phyloP scores from a whole-genome alignment of 1,284 basidiomycete species.

The Malassezia globosa region DNA sequence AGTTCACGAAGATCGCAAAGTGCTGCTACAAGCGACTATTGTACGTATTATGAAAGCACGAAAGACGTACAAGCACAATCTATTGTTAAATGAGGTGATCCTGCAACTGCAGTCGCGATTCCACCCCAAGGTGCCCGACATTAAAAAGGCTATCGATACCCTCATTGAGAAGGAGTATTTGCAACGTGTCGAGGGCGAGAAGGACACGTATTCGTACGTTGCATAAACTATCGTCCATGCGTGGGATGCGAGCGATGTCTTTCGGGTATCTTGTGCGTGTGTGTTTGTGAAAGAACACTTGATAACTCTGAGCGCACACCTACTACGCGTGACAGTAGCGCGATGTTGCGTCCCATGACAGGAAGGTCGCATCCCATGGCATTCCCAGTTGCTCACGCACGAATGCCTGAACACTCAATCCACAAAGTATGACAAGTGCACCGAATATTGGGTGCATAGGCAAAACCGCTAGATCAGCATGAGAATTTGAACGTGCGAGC shows the following conservation, averaged over 20 bases:
- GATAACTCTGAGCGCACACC: too few species aligned
- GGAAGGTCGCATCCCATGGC: not conserved
- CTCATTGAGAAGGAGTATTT: conserved; percentile 96
- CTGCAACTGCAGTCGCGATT: conserved; percentile 79
- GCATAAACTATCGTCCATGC: too few species aligned
- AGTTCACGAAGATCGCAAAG: conserved; percentile 94
- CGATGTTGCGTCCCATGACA: not conserved
- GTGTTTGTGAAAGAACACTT: too few species aligned
- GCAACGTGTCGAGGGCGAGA: conserved; percentile 67
- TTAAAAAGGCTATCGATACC: conserved; percentile 79
- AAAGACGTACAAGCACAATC: conserved; percentile 89
- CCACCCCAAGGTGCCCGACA: conserved; percentile 77
- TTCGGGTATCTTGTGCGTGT: too few species aligned
- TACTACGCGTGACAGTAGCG: not conserved
- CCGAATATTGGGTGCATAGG: conserved; percentile 4
- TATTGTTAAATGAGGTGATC: conserved; percentile 85
- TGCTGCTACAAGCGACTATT: conserved; percentile 92
- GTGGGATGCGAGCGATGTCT: too few species aligned
- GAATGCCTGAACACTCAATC: conserved; percentile 2
- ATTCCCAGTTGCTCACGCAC: not conserved
- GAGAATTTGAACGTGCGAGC: too few species aligned
- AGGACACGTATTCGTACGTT: conserved; percentile 25
- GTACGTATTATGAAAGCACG: conserved; percentile 95
- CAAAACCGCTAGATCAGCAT: conserved; percentile 3
- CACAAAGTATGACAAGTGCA: not conserved